Percentiles rank a stretch among this genome's conserved stretches.
phyloP scores from a whole-genome alignment of 2,329 filamentous ascomycete species.

The Didymella sp. region DNA sequence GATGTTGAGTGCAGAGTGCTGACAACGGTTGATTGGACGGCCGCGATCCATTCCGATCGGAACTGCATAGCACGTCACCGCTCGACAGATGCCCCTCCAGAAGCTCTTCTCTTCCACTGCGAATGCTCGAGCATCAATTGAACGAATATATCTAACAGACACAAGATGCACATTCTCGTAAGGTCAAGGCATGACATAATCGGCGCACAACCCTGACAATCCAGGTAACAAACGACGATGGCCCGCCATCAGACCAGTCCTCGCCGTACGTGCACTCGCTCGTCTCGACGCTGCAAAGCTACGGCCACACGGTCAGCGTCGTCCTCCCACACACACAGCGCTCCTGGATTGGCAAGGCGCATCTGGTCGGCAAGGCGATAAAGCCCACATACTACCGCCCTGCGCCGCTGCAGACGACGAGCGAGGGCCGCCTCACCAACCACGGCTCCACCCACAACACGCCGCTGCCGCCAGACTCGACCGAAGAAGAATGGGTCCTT shows the following conservation, averaged over 20 bases:
- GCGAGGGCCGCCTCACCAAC: conserved; percentile 47
- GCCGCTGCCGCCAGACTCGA: conserved; percentile 42
- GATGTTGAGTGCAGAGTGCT: background rate
- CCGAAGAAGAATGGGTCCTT: conserved; percentile 58
- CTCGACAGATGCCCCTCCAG: conserved; percentile 24
- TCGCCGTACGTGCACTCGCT: conserved; percentile 59
- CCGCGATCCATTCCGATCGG: conserved; percentile 21
- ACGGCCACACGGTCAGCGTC: conserved; percentile 88
- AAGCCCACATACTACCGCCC: conserved; percentile 84
- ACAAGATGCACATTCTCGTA: conserved; percentile 51
- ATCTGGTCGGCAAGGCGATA: conserved; percentile 88
- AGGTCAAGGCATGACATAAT: background rate
- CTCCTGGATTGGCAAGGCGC: conserved; percentile 98
- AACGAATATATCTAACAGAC: background rate
- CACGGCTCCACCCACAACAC: conserved; percentile 45
- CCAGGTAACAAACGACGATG: conserved; percentile 60
- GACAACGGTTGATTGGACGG: background rate
- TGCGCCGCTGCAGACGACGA: conserved; percentile 58
- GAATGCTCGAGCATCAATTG: conserved; percentile 12
- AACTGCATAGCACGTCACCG: conserved; percentile 25
- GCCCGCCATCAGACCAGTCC: conserved; percentile 58
- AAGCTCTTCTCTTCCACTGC: conserved; percentile 14
- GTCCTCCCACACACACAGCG: conserved; percentile 89
- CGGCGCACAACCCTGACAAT: conserved; percentile 4
- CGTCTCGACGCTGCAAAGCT: conserved; percentile 58